Evolutionary conservation across 1,284 basidiomycete species (phyloP), one percentile per base, ranked within the genome.

Genomic region (Ceraceosorus guamensis): DNA sequence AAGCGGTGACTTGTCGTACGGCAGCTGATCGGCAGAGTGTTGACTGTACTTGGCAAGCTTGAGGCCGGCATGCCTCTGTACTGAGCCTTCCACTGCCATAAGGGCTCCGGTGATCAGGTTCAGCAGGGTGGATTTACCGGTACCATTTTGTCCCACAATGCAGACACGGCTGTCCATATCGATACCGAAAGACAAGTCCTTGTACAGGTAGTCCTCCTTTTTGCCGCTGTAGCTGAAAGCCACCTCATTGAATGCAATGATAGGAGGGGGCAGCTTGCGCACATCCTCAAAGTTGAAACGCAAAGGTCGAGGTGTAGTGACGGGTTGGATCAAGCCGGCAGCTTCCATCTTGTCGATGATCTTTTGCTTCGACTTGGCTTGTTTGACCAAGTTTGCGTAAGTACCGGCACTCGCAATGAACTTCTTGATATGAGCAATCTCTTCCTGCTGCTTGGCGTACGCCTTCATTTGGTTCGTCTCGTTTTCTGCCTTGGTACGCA

Each of bases 271-370:
- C 14, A 98, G 84, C 79, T 88, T 91, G 70, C 84, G 82, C 61
- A 97, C 84, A 73, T 95, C 91, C 78, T 97, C 92, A 76, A 97
- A 97, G 83, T 95, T 87, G 84, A 97, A 98, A 53, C 85, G 83
- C 53, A 97, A 80, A 44, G 84, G 83, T 71, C 83, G 85, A 50
- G 83, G 82, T 6, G 77, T 75, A 74, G 89, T 87, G 56, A 96
- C 81, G 78, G 90, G 90, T 79, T 97, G 90, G 72, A 97, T 83
- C 46, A 97, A 82, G 70, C 93, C 93, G 11, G 92, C 93, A n/a
- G 93, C 93, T 82, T 97, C 93, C 93, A 98, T 97, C 84, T 98
- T 98, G 83, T 98, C 93, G 78, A 98, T 95, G 53, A 78, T 78
- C 79, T 98, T 97, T 79, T 97, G 93, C 81, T 98, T 98, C 50